Conservation (phyloP, 768 basidiomycete species). For the Tubosaeta sp. region DNA sequence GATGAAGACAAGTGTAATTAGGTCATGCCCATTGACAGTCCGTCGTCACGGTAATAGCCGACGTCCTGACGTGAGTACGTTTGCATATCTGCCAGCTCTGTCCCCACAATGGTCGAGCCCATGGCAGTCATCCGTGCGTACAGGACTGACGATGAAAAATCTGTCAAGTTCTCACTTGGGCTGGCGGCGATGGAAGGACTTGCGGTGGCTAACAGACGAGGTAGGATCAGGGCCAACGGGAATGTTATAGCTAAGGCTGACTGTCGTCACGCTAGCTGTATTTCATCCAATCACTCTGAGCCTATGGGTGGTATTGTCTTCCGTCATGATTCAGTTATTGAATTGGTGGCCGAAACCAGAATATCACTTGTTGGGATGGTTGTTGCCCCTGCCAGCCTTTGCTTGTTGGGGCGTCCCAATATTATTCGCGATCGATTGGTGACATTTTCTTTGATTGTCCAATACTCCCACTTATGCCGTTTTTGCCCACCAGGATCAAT, state of each 20-base stretch:
- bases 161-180: slow-evolving; percentile 59
- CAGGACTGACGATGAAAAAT: slow-evolving; percentile 48
- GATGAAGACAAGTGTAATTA: slow-evolving; percentile 34
- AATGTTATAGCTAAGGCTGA: neutral
- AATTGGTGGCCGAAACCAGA: slow-evolving; percentile 61
- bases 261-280: slow-evolving; percentile 30
- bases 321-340: slow-evolving; percentile 54
- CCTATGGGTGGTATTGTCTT: slow-evolving; percentile 59
- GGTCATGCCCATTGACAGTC: slow-evolving; percentile 14
- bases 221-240: slow-evolving; percentile 30
- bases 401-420: slow-evolving; percentile 59
- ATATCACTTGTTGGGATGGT: slow-evolving; percentile 44
- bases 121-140: slow-evolving; percentile 53
- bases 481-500: slow-evolving; percentile 49
- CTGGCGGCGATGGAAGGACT: slow-evolving; percentile 65
- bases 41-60: too few relatives aligned
- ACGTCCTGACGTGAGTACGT: neutral
- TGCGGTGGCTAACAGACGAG: slow-evolving; percentile 59
- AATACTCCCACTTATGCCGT: neutral
- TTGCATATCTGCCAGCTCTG: neutral
- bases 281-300: slow-evolving; percentile 60
- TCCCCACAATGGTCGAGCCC: slow-evolving; percentile 39
- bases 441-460: neutral
- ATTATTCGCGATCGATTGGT: slow-evolving; percentile 72
- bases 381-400: slow-evolving; percentile 62